Evolutionary conservation across 371 early-diverging fungal genomes (phyloP), one percentile per base, ranked within the genome.

Genomic region (Rhizopus microsporus): DNA sequence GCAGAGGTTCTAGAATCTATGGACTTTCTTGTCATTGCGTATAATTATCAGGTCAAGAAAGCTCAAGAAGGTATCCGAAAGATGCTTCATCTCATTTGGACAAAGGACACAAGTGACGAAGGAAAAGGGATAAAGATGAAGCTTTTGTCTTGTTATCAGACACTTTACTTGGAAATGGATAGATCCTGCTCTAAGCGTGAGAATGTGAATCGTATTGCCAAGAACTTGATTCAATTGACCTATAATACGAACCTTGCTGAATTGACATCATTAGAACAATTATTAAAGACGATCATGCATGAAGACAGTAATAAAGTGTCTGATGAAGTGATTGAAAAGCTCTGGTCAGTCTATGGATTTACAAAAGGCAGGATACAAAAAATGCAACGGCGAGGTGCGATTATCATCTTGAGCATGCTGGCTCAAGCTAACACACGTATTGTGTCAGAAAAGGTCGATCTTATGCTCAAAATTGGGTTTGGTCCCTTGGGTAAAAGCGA

Each of bases 51-150:
- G 56, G 80, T 98, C 63, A 91, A 90, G 30, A 77, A 76, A 2
- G 93, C 96, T 7, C 69, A 89, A 82, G 89, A 84, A 8, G 99
- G 97, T 12, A 87, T 97, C 53, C 82, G 86, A 48, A 87, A 85
- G 54, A 98, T 98, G 97, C 83, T 95, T 29, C 97, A 97, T 68
- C 86, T 97, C 43, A 87, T 98, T 17, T 98, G 97, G 97, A 87
- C 89, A 39, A 90, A 93, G 54, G 94, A 93, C 61, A 87, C 85
- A 13, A 83, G 81, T 44, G 89, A 91, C 56, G 95, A 95, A 66
- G 90, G 88, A 9, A 91, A 88, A 43, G 86, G 91, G 33, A 84
- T 96, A 30, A 86, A 90, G 7, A 86, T 89, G 51, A 87, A 88
- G 45, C 74, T 96, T 32, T 65, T 95, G 39, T 86, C 88, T 17